A percentile compares a stretch with the other conserved stretches of the same genome.
Evolutionary conservation across 2,329 filamentous ascomycete genomes (phyloP).

Genomic region (Xylaria sp.): DNA sequence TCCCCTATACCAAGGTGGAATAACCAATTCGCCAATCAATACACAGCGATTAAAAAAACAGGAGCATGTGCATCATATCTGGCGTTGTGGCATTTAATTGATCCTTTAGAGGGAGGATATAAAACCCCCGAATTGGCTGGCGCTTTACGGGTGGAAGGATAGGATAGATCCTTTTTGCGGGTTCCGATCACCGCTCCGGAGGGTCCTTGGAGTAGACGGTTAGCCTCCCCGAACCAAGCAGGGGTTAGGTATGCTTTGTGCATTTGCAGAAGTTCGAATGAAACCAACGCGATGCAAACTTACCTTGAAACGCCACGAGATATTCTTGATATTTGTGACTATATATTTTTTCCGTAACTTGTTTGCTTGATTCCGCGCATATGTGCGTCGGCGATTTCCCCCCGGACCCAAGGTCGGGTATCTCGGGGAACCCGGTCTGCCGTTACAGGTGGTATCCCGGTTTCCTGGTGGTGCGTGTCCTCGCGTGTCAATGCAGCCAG

Average conservation of each 20-base stretch:
- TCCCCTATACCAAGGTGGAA: conserved; percentile 1
- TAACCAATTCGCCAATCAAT: conserved; percentile 9
- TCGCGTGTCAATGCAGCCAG: conserved; percentile 8
- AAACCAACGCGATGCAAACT: conserved; percentile 12
- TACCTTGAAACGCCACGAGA: conserved; percentile 6
- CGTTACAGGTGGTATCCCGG: conserved; percentile 15
- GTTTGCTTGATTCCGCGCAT: conserved; percentile 1
- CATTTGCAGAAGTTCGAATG: conserved; percentile 14
- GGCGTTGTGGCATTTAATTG: conserved; percentile 32
- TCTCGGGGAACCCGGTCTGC: neutral
- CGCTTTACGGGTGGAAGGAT: conserved; percentile 15
- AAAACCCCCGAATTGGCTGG: conserved; percentile 13
- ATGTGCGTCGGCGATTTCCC: neutral
- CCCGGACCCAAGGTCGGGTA: neutral
- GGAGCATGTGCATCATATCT: conserved; percentile 35
- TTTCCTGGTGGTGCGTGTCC: neutral
- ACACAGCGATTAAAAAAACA: conserved; percentile 20
- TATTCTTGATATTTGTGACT: neutral
- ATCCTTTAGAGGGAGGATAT: conserved; percentile 21
- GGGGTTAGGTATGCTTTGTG: conserved; percentile 8
- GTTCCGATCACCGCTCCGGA: conserved; percentile 15
- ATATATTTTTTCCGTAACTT: neutral
- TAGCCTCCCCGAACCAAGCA: conserved; percentile 3
- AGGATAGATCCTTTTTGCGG: conserved; percentile 32
- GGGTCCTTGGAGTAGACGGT: conserved; percentile 15